Conservation (phyloP, 768 basidiomycete species). For the Mycena floridula region DNA sequence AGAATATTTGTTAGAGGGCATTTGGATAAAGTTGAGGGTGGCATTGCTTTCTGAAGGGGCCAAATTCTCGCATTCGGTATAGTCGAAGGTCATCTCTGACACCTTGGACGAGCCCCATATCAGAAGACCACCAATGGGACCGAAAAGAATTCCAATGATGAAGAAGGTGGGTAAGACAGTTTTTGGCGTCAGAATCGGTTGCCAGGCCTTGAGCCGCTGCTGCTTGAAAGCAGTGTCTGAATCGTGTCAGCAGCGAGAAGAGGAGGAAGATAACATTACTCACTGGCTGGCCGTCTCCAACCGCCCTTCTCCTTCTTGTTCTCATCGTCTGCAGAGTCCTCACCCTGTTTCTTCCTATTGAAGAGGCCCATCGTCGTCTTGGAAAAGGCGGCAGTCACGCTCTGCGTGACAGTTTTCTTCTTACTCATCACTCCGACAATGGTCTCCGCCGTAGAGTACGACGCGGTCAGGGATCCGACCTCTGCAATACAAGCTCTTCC, state of each 20-base stretch:
- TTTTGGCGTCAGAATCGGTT: constrained; percentile 97
- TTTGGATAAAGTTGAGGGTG: constrained; percentile 33
- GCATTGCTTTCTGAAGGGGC: constrained; percentile 33
- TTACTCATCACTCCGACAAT: constrained; percentile 21
- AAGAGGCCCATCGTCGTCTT: constrained; percentile 46
- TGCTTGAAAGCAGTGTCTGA: constrained; percentile 98
- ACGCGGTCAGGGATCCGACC: constrained; percentile 45
- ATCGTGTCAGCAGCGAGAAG: constrained; percentile 12
- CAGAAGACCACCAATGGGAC: constrained; percentile 90
- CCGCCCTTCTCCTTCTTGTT: constrained; percentile 79
- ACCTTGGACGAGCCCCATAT: constrained; percentile 84
- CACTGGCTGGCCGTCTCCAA: constrained; percentile 83
- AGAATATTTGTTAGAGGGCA: constrained; percentile 63
- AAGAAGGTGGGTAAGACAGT: constrained; percentile 96
- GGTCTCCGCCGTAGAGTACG: constrained; percentile 44
- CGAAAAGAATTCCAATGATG: constrained; percentile 91
- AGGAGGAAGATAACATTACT: constrained; percentile 22
- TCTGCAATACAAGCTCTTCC: constrained; percentile 45
- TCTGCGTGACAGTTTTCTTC: neutral
- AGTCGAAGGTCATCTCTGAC: constrained; percentile 92
- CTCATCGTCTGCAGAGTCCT: constrained; percentile 29
- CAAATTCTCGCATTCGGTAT: constrained; percentile 82
- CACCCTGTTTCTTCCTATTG: constrained; percentile 40
- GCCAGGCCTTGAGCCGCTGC: constrained; percentile 99
- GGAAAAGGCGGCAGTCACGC: constrained; percentile 1